A percentile compares a stretch with the other conserved stretches of the same genome.
Conservation (phyloP, 2,329 filamentous ascomycete species). For the Plectosphaerella cucumerina region DNA sequence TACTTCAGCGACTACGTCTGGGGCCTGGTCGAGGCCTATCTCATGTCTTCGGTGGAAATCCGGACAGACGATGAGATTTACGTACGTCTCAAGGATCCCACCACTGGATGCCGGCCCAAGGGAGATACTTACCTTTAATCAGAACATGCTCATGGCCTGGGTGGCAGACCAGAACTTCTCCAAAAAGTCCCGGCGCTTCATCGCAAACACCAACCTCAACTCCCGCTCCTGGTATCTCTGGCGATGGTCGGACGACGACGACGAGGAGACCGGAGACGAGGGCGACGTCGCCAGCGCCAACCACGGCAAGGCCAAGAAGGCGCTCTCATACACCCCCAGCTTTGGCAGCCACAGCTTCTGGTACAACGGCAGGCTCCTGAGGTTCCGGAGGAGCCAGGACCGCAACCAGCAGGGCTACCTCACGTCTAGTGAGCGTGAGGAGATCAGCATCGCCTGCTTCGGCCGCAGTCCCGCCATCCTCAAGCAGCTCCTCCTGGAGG, state of each 20-base stretch:
- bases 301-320: conserved; percentile 32
- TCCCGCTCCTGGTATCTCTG: conserved; percentile 47
- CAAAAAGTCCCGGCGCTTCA: conserved; percentile 54
- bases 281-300: conserved; percentile 15
- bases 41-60: conserved; percentile 64
- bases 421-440: conserved; percentile 48
- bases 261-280: conserved; percentile 40
- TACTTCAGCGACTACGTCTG: conserved; percentile 48
- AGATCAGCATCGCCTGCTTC: conserved; percentile 57
- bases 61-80: conserved; percentile 69
- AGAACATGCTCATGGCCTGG: conserved; percentile 67
- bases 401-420: conserved; percentile 34
- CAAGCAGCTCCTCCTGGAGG: conserved; percentile 59
- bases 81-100: conserved; percentile 9
- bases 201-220: conserved; percentile 60
- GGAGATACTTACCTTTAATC: background rate
- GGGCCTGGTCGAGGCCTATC: conserved; percentile 44
- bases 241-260: conserved; percentile 38
- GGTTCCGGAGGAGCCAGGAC: conserved; percentile 51
- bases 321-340: conserved; percentile 60
- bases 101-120: background rate
- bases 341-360: conserved; percentile 66
- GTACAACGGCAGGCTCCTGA: conserved; percentile 55
- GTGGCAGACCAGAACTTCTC: conserved; percentile 59
- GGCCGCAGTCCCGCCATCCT: conserved; percentile 56